These are phyloP conservation scores for Lignosus rhinocerotis DNA, from an alignment of 1,284 basidiomycete genomes.

Conservation along the genomic window DNA sequence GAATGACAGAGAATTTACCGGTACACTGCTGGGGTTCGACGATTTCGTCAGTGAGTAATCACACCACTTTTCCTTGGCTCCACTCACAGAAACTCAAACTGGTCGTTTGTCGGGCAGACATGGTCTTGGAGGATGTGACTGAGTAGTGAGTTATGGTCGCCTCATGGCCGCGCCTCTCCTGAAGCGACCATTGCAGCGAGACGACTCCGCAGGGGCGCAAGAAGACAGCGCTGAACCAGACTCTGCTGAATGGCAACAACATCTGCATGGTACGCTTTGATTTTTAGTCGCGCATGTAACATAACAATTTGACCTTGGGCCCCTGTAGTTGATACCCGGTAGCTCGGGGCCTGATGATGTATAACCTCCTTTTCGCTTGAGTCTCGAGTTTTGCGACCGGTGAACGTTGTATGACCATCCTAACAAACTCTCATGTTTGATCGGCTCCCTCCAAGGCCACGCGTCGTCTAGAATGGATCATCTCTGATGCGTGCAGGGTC, in stretches of 20 bases:
- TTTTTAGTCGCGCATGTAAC: background rate
- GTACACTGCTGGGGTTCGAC: slow-evolving; percentile 96
- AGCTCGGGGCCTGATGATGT: slow-evolving; percentile 68
- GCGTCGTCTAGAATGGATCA: too few relatives aligned
- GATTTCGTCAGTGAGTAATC: slow-evolving; percentile 96
- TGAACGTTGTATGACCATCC: too few relatives aligned
- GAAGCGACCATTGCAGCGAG: slow-evolving; percentile 55
- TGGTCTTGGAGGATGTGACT: slow-evolving; percentile 97
- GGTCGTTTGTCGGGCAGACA: slow-evolving; percentile 58
- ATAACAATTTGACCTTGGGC: background rate
- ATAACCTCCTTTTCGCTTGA: slow-evolving; percentile 14
- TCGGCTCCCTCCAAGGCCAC: too few relatives aligned
- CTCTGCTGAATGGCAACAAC: slow-evolving; percentile 95
- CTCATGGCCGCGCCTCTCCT: background rate
- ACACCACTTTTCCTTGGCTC: background rate
- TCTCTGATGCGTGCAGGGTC: too few relatives aligned
- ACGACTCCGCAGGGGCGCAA: slow-evolving; percentile 81
- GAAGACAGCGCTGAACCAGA: slow-evolving; percentile 85
- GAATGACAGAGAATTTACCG: slow-evolving; percentile 92
- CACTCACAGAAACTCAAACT: background rate
- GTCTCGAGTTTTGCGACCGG: too few relatives aligned
- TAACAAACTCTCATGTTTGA: too few relatives aligned
- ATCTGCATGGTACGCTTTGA: slow-evolving; percentile 93
- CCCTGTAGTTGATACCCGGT: slow-evolving; percentile 69
- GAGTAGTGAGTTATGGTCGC: slow-evolving; percentile 70